Evolutionary conservation across 1,284 basidiomycete genomes (phyloP).

Genomic region (Microbotryum scabiosae): DNA sequence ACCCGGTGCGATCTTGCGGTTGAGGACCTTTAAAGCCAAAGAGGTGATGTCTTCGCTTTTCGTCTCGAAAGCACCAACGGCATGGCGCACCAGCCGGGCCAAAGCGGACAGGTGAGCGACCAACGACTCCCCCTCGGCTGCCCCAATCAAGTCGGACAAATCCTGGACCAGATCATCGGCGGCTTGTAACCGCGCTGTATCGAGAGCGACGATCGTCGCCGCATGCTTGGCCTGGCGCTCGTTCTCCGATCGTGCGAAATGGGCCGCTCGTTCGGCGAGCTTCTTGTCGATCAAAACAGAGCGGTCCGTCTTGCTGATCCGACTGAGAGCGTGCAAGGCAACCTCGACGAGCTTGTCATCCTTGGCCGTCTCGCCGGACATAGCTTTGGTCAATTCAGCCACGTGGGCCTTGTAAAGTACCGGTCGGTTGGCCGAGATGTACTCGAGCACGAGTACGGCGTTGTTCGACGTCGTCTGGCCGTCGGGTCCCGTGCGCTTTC

Average conservation of each 20-base stretch:
- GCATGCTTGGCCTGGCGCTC: conserved; percentile 77
- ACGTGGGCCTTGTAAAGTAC: conserved; percentile 65
- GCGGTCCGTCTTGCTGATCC: conserved; percentile 54
- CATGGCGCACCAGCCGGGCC: conserved; percentile 57
- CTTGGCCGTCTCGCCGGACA: conserved; percentile 50
- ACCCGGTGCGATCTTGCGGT: conserved; percentile 51
- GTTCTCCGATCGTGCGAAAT: conserved; percentile 56
- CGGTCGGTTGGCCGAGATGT: conserved; percentile 70
- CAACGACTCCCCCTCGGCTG: conserved; percentile 50
- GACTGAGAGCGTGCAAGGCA: conserved; percentile 64
- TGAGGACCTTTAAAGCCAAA: conserved; percentile 63
- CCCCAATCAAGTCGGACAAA: conserved; percentile 52
- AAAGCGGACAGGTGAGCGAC: conserved; percentile 63
- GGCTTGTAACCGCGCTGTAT: conserved; percentile 46
- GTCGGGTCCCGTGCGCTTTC: conserved; percentile 39
- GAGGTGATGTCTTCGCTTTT: conserved; percentile 62
- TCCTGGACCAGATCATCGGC: conserved; percentile 55
- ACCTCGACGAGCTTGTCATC: conserved; percentile 53
- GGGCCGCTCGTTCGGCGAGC: conserved; percentile 55
- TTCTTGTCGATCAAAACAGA: conserved; percentile 56
- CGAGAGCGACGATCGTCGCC: conserved; percentile 58
- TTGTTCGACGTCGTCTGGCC: conserved; percentile 26
- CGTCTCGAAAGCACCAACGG: conserved; percentile 64
- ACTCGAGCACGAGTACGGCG: conserved; percentile 42
- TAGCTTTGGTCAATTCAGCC: conserved; percentile 59